phyloP scores from a whole-genome alignment of 2,329 filamentous ascomycete genomes.

The Pseudocercospora fijiensis region DNA sequence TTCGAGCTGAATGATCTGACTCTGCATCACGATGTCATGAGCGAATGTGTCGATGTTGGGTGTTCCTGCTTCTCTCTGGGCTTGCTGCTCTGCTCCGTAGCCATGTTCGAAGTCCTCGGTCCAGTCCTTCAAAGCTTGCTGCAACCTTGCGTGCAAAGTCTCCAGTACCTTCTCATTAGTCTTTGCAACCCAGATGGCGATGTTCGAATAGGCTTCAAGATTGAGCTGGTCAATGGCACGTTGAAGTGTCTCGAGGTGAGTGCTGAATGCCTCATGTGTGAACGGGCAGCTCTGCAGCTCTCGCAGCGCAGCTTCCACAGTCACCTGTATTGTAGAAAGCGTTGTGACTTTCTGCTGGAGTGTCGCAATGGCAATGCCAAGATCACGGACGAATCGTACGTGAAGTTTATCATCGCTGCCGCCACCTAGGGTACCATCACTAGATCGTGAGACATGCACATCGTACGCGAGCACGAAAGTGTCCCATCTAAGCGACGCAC shows the following conservation, averaged over 20 bases:
- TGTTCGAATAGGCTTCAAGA: slow-evolving; percentile 91
- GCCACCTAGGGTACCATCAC: slow-evolving; percentile 30
- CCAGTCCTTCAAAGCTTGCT: slow-evolving; percentile 81
- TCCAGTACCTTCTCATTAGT: slow-evolving; percentile 83
- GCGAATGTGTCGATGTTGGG: slow-evolving; percentile 72
- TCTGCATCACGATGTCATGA: slow-evolving; percentile 95
- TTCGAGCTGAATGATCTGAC: slow-evolving; percentile 95
- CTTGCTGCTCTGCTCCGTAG: slow-evolving; percentile 31
- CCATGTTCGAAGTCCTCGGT: slow-evolving; percentile 73
- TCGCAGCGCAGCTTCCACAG: slow-evolving; percentile 73
- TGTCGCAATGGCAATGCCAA: slow-evolving; percentile 80
- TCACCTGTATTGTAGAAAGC: slow-evolving; percentile 75
- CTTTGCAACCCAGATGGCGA: slow-evolving; percentile 82
- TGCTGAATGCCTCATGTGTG: slow-evolving; percentile 73
- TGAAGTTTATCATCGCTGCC: slow-evolving; percentile 53
- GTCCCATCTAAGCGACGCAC: slow-evolving; percentile 90
- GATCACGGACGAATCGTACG: slow-evolving; percentile 93
- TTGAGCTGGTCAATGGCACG: slow-evolving; percentile 94
- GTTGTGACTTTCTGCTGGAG: slow-evolving; percentile 84
- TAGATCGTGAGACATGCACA: slow-evolving; percentile 69
- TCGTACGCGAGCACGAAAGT: slow-evolving; percentile 98
- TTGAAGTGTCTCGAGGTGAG: slow-evolving; percentile 81
- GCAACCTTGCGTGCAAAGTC: slow-evolving; percentile 77
- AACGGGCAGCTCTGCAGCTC: slow-evolving; percentile 86
- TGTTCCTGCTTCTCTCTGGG: slow-evolving; percentile 48